Percentiles rank a stretch among this genome's conserved stretches.
These are phyloP conservation scores for Ceratocystis variospora DNA, from an alignment of 2,329 filamentous ascomycete species.

Conservation along the genomic window DNA sequence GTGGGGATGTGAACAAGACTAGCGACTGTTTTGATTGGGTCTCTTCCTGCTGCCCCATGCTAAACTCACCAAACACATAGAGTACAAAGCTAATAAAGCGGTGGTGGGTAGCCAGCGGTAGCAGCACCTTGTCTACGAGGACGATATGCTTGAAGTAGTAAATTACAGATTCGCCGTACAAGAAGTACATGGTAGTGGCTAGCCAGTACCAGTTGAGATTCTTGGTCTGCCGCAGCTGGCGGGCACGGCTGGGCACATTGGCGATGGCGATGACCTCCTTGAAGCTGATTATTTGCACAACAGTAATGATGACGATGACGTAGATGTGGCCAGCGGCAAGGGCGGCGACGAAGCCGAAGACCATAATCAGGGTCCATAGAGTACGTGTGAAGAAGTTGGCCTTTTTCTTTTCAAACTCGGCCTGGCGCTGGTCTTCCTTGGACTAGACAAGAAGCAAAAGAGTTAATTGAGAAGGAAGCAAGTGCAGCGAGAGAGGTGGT, in stretches of 20 bases:
- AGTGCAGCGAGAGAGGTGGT: background rate
- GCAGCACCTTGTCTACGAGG: constrained; percentile 78
- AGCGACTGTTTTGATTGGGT: no score
- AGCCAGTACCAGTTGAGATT: constrained; percentile 98
- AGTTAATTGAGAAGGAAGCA: constrained; percentile 20
- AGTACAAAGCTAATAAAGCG: constrained; percentile 98
- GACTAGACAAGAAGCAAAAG: background rate
- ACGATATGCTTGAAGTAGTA: constrained; percentile 99
- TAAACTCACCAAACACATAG: constrained; percentile 73
- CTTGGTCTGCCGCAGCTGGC: constrained; percentile 86
- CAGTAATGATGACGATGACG: constrained; percentile 84
- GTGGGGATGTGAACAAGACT: background rate
- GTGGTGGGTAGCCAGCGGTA: constrained; percentile 92
- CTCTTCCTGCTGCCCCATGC: background rate
- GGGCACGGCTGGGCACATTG: constrained; percentile 80
- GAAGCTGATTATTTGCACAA: constrained; percentile 91
- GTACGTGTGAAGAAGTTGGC: constrained; percentile 92
- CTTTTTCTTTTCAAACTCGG: constrained; percentile 96
- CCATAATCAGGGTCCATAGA: constrained; percentile 98
- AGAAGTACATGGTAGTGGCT: constrained; percentile 97
- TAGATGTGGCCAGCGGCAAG: constrained; percentile 97
- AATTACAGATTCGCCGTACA: constrained; percentile 97
- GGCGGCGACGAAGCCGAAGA: constrained; percentile 75
- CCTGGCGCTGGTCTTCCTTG: constrained; percentile 10
- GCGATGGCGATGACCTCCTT: constrained; percentile 98